phyloP scores from a whole-genome alignment of 2,329 filamentous ascomycete species.

The Trichoderma afroharzianum region DNA sequence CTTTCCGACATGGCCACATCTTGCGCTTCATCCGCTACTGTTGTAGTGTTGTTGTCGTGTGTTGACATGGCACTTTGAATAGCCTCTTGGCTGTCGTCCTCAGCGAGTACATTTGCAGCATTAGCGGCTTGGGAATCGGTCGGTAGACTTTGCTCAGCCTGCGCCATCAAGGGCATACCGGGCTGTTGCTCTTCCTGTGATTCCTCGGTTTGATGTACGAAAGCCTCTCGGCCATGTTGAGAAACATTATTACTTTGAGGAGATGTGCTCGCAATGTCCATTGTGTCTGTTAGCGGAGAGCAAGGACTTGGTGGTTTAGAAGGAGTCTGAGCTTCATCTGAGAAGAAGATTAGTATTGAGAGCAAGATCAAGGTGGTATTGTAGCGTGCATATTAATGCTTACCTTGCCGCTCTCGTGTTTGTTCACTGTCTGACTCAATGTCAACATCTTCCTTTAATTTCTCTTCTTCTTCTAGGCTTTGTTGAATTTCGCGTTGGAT shows the following conservation, averaged over 20 bases:
- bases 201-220: background rate
- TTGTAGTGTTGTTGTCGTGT: background rate
- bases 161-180: background rate
- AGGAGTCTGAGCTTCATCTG: background rate
- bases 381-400: background rate
- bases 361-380: background rate
- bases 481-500: constrained; percentile 47
- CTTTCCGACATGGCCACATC: constrained; percentile 23
- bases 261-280: constrained; percentile 13
- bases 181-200: background rate
- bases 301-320: background rate
- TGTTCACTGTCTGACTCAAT: constrained; percentile 23
- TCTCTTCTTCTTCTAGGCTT: constrained; percentile 34
- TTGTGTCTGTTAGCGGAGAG: background rate
- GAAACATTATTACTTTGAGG: background rate
- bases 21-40: background rate
- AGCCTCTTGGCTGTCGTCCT: background rate
- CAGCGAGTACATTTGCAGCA: background rate
- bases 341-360: background rate
- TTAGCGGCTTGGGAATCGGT: background rate
- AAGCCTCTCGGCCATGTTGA: background rate
- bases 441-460: constrained; percentile 28
- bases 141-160: background rate
- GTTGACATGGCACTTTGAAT: background rate
- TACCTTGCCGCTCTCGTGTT: constrained; percentile 13